Conservation (phyloP, 345 rosid species). For the Eutrema heterophyllum region DNA sequence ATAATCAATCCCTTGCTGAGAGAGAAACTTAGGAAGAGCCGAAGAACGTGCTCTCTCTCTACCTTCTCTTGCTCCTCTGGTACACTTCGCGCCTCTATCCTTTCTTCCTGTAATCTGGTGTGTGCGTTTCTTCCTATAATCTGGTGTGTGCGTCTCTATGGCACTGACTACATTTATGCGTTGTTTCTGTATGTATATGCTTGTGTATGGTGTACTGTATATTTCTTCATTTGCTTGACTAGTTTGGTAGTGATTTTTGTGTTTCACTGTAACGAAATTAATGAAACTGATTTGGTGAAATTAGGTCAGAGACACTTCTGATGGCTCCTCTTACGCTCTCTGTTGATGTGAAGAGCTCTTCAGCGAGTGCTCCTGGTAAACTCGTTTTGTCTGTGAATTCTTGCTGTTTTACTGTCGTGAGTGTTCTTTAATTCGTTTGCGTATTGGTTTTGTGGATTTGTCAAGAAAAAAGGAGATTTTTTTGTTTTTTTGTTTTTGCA, state of each 20-base stretch:
- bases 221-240: constrained; percentile 8
- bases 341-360: constrained; percentile 31
- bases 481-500: background rate
- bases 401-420: background rate
- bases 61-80: background rate
- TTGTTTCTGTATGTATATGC: background rate
- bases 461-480: background rate
- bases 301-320: constrained; percentile 14
- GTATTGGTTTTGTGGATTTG: background rate
- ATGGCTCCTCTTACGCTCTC: constrained; percentile 38
- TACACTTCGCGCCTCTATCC: background rate
- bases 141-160: background rate
- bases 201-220: background rate
- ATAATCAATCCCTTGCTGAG: background rate
- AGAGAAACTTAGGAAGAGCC: constrained; percentile 7
- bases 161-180: background rate
- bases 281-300: constrained; percentile 15
- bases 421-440: background rate
- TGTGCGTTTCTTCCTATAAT: background rate
- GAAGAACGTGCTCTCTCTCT: constrained; percentile 10
- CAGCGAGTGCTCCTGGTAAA: constrained; percentile 20
- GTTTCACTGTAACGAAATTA: background rate
- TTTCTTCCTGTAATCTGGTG: background rate
- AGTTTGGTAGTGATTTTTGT: background rate
- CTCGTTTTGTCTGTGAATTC: background rate